A percentile compares a stretch with the other conserved stretches of the same genome.
Evolutionary conservation across 2,329 filamentous ascomycete genomes (phyloP).

Genomic region (Talaromyces sp.): DNA sequence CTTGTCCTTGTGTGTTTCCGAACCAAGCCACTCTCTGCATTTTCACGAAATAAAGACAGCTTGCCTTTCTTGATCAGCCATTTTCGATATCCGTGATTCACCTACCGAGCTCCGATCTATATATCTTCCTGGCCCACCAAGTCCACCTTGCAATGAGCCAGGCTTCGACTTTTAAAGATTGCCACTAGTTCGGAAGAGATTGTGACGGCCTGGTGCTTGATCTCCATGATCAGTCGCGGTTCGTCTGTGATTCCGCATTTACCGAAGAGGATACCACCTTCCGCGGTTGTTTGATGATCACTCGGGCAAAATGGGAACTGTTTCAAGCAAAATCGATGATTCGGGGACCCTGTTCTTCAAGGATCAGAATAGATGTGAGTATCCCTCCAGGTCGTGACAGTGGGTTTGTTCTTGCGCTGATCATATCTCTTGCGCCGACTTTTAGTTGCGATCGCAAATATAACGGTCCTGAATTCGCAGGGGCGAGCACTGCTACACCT

Average conservation of each 20-base stretch:
- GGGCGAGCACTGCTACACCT: conserved; percentile 74
- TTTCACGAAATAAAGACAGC: background rate
- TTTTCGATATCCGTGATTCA: background rate
- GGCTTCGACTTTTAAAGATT: background rate
- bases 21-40: conserved; percentile 3
- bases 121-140: background rate
- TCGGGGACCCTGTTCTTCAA: conserved; percentile 72
- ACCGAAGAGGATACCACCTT: background rate
- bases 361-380: conserved; percentile 86
- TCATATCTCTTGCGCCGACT: background rate
- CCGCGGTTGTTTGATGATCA: background rate
- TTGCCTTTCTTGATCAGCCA: background rate
- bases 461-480: conserved; percentile 75
- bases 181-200: conserved; percentile 13
- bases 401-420: background rate
- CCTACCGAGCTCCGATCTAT: background rate
- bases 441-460: conserved; percentile 78
- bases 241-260: background rate
- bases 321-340: conserved; percentile 84
- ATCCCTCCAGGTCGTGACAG: background rate
- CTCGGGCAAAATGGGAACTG: conserved; percentile 71
- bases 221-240: background rate
- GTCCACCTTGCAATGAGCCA: background rate
- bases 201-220: background rate
- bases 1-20: background rate